Percentiles rank a stretch among this genome's conserved stretches.
Conservation (phyloP, 345 rosid genomes). For the Excoecaria agallocha region DNA sequence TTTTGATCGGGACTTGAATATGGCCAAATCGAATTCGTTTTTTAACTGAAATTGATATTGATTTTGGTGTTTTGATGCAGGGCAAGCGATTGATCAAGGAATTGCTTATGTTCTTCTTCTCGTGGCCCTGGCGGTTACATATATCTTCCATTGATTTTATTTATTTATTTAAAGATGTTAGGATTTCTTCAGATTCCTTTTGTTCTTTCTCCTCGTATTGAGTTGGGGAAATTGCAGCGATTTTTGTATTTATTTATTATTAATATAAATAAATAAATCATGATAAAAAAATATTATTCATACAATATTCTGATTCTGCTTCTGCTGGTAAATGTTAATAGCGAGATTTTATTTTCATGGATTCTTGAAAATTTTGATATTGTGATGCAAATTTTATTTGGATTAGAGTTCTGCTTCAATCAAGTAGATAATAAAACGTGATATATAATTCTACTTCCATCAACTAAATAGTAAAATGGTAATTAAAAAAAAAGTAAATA, state of each 20-base stretch:
- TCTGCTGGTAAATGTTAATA: too few species aligned
- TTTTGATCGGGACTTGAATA: too few species aligned
- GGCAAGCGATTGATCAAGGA: conserved; percentile 42
- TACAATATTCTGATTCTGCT: too few species aligned
- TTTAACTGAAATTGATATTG: not conserved
- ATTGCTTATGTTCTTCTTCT: conserved; percentile 38
- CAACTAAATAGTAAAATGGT: too few species aligned
- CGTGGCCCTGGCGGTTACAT: conserved; percentile 40
- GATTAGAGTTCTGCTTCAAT: too few species aligned
- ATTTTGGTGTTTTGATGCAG: conserved; percentile 11
- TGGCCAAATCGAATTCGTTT: not conserved
- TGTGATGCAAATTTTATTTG: too few species aligned
- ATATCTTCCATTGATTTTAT: conserved; percentile 32
- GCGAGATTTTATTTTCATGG: too few species aligned
- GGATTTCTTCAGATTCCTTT: conserved; percentile 7
- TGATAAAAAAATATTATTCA: too few species aligned
- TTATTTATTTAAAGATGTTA: not conserved
- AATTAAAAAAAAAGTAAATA: too few species aligned
- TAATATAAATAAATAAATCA: not conserved
- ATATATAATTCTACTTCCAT: too few species aligned
- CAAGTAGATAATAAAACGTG: too few species aligned
- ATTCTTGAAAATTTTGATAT: too few species aligned
- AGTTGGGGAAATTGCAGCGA: conserved; percentile 5
- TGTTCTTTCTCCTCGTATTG: conserved; percentile 12
- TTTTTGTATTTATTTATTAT: not conserved